These are phyloP conservation scores for Perilla frutescens DNA, from an alignment of 257 asterid species.

Conservation along the genomic window DNA sequence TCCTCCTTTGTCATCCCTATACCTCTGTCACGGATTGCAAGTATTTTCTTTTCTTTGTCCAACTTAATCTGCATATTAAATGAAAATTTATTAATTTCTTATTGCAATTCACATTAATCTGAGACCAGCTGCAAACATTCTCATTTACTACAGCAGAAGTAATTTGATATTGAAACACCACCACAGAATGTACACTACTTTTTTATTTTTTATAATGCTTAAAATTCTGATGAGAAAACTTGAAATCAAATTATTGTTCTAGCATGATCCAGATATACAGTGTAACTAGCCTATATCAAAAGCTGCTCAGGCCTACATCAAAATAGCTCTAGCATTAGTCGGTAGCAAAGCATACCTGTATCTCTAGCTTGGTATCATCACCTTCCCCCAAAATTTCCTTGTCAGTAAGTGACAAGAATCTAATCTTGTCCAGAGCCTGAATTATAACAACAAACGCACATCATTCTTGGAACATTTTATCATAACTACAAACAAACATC, in stretches of 20 bases:
- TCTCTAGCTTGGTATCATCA: conserved; percentile 83
- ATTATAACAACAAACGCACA: not conserved
- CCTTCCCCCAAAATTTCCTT: conserved; percentile 96
- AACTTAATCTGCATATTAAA: conserved; percentile 69
- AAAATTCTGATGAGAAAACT: not conserved
- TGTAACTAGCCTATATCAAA: not conserved
- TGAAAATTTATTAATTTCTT: not conserved
- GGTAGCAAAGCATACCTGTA: conserved; percentile 63
- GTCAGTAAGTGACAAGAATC: conserved; percentile 88
- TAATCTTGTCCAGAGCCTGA: conserved; percentile 93
- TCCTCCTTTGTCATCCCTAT: conserved; percentile 99
- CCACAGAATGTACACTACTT: not conserved
- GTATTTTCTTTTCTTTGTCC: conserved; percentile 90
- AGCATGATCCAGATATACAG: not conserved
- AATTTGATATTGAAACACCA: not conserved
- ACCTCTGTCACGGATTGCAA: conserved; percentile 91
- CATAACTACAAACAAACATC: not conserved
- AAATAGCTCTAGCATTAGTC: not conserved
- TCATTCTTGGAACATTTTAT: too few relatives aligned
- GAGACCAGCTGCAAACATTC: not conserved
- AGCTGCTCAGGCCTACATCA: not conserved
- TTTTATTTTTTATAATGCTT: too few relatives aligned
- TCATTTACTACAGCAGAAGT: not conserved
- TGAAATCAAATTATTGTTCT: not conserved
- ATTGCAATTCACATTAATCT: not conserved